phyloP scores from a whole-genome alignment of 2,329 filamentous ascomycete species.

The Colletotrichum karsti region DNA sequence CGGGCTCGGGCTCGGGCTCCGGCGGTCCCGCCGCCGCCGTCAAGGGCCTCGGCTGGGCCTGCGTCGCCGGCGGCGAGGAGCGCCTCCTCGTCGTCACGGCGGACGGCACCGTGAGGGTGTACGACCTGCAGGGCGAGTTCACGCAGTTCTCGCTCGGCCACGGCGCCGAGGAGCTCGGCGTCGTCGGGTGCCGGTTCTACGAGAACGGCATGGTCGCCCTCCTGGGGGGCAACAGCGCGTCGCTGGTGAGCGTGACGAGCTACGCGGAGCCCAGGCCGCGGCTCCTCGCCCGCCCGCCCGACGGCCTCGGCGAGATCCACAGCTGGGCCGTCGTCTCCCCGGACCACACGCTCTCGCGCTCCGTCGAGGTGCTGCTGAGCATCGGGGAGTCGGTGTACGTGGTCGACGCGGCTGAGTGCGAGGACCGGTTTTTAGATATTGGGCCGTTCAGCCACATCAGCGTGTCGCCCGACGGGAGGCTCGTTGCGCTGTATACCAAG shows the following conservation, averaged over 20 bases:
- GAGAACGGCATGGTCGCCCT: constrained; percentile 91
- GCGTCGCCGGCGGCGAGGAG: constrained; percentile 70
- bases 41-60: constrained; percentile 92
- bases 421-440: constrained; percentile 90
- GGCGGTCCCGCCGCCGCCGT: constrained; percentile 78
- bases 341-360: constrained; percentile 86
- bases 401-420: constrained; percentile 87
- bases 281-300: constrained; percentile 78
- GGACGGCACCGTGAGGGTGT: constrained; percentile 91
- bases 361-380: constrained; percentile 90
- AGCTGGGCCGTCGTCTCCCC: constrained; percentile 93
- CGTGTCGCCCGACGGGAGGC: constrained; percentile 90
- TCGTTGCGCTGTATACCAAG: constrained; percentile 85
- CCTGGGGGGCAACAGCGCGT: constrained; percentile 87
- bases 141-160: constrained; percentile 92
- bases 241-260: constrained; percentile 84
- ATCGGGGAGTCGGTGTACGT: constrained; percentile 86
- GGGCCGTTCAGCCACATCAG: constrained; percentile 92
- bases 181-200: constrained; percentile 91
- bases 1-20: too few species aligned
- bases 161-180: constrained; percentile 87
- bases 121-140: constrained; percentile 94
- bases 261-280: constrained; percentile 93
- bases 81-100: constrained; percentile 86
- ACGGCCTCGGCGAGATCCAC: constrained; percentile 81